These are phyloP conservation scores for Tephrocybe sp. DNA, from an alignment of 768 basidiomycete species.

Conservation along the genomic window DNA sequence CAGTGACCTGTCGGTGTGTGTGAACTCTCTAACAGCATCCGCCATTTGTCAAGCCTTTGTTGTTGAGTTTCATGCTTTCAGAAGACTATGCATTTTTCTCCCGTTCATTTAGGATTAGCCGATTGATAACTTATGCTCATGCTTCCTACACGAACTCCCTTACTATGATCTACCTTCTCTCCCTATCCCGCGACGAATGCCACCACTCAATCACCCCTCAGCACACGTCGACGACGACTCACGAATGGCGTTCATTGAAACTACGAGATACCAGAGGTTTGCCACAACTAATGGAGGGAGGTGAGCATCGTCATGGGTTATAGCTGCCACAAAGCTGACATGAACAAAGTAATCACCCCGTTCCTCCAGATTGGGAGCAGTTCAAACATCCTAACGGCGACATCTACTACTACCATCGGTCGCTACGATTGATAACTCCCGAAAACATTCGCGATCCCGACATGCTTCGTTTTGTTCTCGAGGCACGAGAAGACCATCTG, in stretches of 20 bases:
- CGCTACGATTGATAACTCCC: constrained; percentile 36
- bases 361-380: constrained; percentile 32
- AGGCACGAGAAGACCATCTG: constrained; percentile 36
- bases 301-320: constrained; percentile 2
- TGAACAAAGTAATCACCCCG: constrained; percentile 7
- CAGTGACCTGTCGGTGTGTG: constrained; percentile 10
- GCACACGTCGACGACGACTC: constrained; percentile 8
- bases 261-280: constrained; percentile 20
- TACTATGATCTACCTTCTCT: constrained; percentile 12
- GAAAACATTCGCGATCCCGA: constrained; percentile 36
- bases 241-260: constrained; percentile 19
- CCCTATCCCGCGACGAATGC: constrained; percentile 12
- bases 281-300: constrained; percentile 11
- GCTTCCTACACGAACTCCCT: constrained; percentile 4
- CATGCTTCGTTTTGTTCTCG: constrained; percentile 32
- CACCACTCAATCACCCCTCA: neutral
- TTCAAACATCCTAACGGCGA: constrained; percentile 45
- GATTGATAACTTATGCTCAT: constrained; percentile 20
- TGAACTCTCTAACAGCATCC: constrained; percentile 11
- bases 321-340: neutral
- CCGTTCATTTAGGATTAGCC: constrained; percentile 25
- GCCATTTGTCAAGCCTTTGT: constrained; percentile 10
- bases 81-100: constrained; percentile 17
- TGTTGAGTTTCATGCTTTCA: constrained; percentile 16
- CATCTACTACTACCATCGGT: constrained; percentile 40